Base-by-base conservation (phyloP, 805 yeast species). In the Wickerhamomyces queroliae region DNA sequence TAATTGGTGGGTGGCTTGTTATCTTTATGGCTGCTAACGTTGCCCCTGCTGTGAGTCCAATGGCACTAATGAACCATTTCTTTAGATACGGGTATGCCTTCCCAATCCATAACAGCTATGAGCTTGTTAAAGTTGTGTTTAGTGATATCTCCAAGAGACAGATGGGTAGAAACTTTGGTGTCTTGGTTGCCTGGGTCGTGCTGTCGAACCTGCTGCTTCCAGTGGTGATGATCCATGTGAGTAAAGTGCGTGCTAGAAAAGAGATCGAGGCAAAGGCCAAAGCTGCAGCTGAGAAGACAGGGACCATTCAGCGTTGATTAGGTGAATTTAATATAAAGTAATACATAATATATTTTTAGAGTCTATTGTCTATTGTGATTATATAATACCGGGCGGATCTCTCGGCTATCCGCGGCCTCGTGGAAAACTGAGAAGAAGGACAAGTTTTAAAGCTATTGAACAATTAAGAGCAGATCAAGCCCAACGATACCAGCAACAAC, bases 1-100 rank as follows among this genome's bases (percentile, higher is more conserved):
- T 72, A 37, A 51, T 81, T 41, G 91, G 91, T 3, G 78, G 83
- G 52, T 82, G 89, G 87, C 55, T 84, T 49, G 63, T 83, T 42
- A 66, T 72, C 41, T 80, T 85, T 72, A 86, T 83, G 45, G 69
- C 80, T 37, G 26, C 67, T 16, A 84, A 84, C 53, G 73, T 80
- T 35, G 63, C 88, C 2, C 79, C 87, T 15, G 74, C 88, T 0
- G 78, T 80, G 46, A 61, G 78, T 5, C 79, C 89, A 3, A 56
- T 83, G 49, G 83, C 72, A 2, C 59, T 81, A 38, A 66, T 71
- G 35, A 76, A 81, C 7, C 49, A 58, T 16, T 67, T 83, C 45
- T 83, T 62, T 61, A 59, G 80, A 34, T 78, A 71, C 55, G 84
- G 88, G 7, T 79, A 79, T 48, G 83, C 76, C 2, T 62, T 78